Evolutionary conservation across 306 rosid genomes (phyloP).

Genomic region (Senna tora): DNA sequence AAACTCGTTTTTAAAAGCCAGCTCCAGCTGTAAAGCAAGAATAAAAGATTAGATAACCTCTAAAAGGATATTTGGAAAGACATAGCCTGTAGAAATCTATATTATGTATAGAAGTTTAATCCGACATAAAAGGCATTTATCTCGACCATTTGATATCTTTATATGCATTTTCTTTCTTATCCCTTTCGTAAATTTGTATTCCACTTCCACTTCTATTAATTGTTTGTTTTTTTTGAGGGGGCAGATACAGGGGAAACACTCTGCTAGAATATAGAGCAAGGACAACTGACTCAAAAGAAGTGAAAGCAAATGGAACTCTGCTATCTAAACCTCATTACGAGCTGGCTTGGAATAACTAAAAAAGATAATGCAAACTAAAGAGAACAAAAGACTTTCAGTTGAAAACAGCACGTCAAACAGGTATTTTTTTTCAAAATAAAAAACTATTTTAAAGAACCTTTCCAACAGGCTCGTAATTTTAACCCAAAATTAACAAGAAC

Average conservation of each 20-base stretch:
- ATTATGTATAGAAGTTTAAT: conserved; percentile 1
- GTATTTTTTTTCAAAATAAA: too few species aligned
- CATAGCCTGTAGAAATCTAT: conserved; percentile 24
- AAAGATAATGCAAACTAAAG: conserved; percentile 8
- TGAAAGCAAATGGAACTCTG: conserved; percentile 8
- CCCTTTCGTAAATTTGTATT: background rate
- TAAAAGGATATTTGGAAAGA: conserved; percentile 14
- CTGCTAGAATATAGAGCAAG: background rate
- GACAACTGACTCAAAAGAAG: conserved; percentile 15
- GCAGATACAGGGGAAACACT: background rate
- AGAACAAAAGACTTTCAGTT: background rate
- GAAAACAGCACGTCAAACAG: too few species aligned
- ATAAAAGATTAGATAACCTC: conserved; percentile 32
- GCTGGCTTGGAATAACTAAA: conserved; percentile 18
- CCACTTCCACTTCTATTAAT: background rate
- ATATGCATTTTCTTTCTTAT: background rate
- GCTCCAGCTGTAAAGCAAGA: conserved; percentile 70
- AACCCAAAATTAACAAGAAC: background rate
- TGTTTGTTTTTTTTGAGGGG: background rate
- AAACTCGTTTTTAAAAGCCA: conserved; percentile 74
- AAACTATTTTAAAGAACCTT: too few species aligned
- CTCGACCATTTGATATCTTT: conserved; percentile 27
- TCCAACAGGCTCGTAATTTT: background rate
- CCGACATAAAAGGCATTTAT: conserved; percentile 28
- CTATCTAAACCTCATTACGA: conserved; percentile 12